Base-by-base conservation (phyloP, 768 basidiomycete genomes). In the Pholiota conissans region DNA sequence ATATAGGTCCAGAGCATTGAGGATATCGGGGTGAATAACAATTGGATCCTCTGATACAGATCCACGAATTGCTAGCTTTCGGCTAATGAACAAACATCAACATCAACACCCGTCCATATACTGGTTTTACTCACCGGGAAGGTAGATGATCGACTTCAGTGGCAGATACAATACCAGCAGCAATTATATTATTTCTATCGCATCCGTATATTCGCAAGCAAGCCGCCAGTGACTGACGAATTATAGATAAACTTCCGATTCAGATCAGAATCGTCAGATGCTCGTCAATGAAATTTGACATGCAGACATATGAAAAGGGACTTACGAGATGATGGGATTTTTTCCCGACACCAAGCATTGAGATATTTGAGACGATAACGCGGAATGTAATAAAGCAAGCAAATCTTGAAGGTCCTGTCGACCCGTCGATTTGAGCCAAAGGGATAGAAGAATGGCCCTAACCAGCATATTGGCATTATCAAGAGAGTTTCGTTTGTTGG, bases 151-250 rank as follows among this genome's bases (percentile, higher is more conserved):
- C 69, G 2, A 83, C 69, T 52, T 89, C 85, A 9, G 73, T 69
- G 22, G 81, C 70, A 22, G 68, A 58, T 18, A 90, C 68, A 56
- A 92, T 63, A 1, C 74, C 77, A n/a, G 75, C 61, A 10, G 75
- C 70, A 3, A 76, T 52, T 5, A 89, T 71, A 34, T 72, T 75
- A 3, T 67, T 64, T 46, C 85, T 73, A 45, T 87, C 84, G 61
- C 86, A 90, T 6, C 90, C 90, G 62, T 84, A 89, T 24, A 89
- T 65, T 2, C 89, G 69, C 35, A 90, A 74, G 68, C 84, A 89
- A 9, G 79, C 73, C 14, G 81, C 81, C 27, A 91, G 66, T 2
- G 84, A 85, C n/a, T 78, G 74, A 5, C 86, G 80, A 48, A 91
- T 79, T 57, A 90, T 86, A 14, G 65, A 72, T 16, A 79, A 58